Percentiles rank a stretch among this genome's conserved stretches.
Conservation (phyloP, 495 filamentous ascomycete genomes). For the Penicillium soppii region DNA sequence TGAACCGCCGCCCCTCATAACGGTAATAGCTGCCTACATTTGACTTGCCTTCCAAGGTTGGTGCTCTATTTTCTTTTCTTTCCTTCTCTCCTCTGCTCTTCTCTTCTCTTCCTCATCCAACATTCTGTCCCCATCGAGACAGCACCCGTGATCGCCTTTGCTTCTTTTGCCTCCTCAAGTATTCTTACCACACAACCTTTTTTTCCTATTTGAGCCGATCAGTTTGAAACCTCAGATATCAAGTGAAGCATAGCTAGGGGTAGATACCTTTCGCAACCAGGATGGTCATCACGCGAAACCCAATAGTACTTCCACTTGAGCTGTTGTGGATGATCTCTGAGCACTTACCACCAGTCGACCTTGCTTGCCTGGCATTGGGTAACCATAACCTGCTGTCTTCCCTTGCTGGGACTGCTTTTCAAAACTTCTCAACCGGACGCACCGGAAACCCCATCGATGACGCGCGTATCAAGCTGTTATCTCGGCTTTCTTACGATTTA, state of each 20-base stretch:
- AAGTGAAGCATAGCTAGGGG: neutral
- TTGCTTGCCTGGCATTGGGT: neutral
- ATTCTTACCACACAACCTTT: too few relatives aligned
- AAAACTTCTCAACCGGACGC: neutral
- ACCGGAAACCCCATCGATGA: neutral
- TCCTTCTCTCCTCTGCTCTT: too few relatives aligned
- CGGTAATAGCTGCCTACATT: too few relatives aligned
- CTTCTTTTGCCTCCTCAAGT: too few relatives aligned
- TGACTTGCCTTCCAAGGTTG: too few relatives aligned
- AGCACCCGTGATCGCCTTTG: too few relatives aligned
- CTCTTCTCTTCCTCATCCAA: too few relatives aligned
- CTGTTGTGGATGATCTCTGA: neutral
- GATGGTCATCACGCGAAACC: neutral
- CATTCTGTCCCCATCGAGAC: too few relatives aligned
- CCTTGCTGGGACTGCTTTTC: neutral
- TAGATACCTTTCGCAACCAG: neutral
- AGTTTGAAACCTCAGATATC: neutral
- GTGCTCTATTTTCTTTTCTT: too few relatives aligned
- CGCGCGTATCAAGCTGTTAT: neutral
- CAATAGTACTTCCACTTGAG: neutral
- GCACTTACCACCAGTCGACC: neutral
- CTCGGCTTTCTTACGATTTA: slow-evolving; percentile 2
- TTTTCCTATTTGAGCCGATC: neutral
- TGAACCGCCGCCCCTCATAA: too few relatives aligned
- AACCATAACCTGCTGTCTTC: neutral